A percentile compares a stretch with the other conserved stretches of the same genome.
phyloP scores from a whole-genome alignment of 2,329 filamentous ascomycete species.

The Cyanodermella asteris region DNA sequence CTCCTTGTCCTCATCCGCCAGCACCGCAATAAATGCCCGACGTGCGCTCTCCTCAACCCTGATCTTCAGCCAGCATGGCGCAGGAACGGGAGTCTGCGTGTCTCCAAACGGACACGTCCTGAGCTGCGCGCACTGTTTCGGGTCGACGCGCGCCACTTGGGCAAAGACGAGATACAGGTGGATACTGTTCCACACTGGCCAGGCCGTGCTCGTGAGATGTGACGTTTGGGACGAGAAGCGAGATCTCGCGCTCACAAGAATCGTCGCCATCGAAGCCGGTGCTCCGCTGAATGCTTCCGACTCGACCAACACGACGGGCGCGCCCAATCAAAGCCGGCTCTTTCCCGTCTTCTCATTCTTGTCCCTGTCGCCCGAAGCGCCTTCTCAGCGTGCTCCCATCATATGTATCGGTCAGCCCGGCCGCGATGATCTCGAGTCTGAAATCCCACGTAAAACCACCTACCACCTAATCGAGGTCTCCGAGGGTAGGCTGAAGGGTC shows the following conservation, averaged over 20 bases:
- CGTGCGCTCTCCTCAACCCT: slow-evolving; percentile 9
- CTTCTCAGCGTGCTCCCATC: slow-evolving; percentile 8
- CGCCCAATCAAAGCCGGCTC: too few relatives aligned
- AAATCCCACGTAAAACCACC: slow-evolving; percentile 15
- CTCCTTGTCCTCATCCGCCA: not conserved
- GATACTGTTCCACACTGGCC: slow-evolving; percentile 23
- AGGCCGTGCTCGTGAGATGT: slow-evolving; percentile 18
- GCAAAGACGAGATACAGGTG: slow-evolving; percentile 14
- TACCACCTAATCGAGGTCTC: slow-evolving; percentile 28
- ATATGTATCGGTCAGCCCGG: slow-evolving; percentile 21
- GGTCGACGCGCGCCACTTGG: slow-evolving; percentile 18
- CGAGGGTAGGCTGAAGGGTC: slow-evolving; percentile 20
- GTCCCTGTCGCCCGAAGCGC: slow-evolving; percentile 3
- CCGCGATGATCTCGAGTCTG: slow-evolving; percentile 23
- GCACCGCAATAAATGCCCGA: not conserved
- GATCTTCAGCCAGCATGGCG: slow-evolving; percentile 28
- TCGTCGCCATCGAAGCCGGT: slow-evolving; percentile 14
- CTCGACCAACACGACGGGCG: too few relatives aligned
- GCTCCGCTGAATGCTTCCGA: not conserved
- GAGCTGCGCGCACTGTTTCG: slow-evolving; percentile 30
- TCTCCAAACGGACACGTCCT: slow-evolving; percentile 22
- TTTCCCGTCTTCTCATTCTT: slow-evolving; percentile 8
- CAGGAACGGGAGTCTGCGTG: slow-evolving; percentile 30
- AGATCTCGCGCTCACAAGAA: slow-evolving; percentile 26
- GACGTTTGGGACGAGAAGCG: slow-evolving; percentile 20